Conservation (phyloP, 2,329 filamentous ascomycete genomes). For the Trichophyton benhamiae region DNA sequence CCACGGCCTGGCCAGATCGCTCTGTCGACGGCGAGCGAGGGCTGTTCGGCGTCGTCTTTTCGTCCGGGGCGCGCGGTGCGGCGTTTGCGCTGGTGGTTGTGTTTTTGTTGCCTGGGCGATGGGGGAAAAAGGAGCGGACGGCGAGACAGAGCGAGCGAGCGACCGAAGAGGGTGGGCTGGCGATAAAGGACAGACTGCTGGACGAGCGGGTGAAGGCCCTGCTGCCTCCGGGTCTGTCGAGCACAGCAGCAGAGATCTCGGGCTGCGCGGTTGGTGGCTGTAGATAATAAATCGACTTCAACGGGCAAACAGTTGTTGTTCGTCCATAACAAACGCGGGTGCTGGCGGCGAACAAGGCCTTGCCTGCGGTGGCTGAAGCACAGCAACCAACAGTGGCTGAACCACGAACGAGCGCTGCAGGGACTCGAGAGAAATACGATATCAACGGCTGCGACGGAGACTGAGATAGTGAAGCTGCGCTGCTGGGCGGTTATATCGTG, state of each 20-base stretch:
- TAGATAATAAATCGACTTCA: too few species aligned
- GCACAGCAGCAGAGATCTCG: neutral
- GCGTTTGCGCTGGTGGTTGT: neutral
- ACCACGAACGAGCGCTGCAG: neutral
- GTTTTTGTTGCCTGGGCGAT: neutral
- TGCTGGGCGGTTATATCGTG: neutral
- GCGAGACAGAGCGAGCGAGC: neutral
- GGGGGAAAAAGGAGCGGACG: neutral
- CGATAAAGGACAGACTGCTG: neutral
- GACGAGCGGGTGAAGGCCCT: neutral
- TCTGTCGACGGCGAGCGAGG: neutral
- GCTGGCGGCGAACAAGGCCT: neutral
- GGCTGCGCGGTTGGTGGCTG: neutral
- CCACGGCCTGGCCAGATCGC: neutral
- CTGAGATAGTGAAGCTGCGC: neutral
- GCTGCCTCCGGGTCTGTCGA: neutral
- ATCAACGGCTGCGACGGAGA: neutral
- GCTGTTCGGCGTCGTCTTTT: neutral
- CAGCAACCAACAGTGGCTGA: neutral
- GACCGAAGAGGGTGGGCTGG: neutral
- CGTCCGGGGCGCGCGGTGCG: neutral
- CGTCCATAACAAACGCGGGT: neutral
- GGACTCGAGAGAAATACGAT: neutral
- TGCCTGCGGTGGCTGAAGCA: neutral
- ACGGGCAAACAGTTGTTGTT: neutral